Evolutionary conservation across 2,329 filamentous ascomycete genomes (phyloP).

Genomic region (Colletotrichum theobromicola): DNA sequence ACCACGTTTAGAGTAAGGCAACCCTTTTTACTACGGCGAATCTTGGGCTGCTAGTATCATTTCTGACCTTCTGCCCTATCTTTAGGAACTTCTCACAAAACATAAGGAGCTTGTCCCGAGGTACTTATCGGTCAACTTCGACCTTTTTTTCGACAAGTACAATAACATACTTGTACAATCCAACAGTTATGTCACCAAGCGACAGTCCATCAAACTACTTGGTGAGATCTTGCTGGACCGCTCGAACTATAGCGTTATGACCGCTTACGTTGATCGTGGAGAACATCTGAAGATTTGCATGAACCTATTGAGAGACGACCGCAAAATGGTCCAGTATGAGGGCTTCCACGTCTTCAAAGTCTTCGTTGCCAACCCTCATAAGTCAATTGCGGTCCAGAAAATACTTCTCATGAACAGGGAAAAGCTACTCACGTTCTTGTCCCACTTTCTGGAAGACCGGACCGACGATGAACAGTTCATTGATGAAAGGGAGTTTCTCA

Average conservation of each 20-base stretch:
- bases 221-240: constrained; percentile 94
- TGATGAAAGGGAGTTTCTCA: constrained; percentile 95
- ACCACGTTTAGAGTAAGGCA: constrained; percentile 86
- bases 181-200: constrained; percentile 95
- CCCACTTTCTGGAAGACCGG: constrained; percentile 90
- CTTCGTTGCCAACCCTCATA: constrained; percentile 98
- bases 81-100: constrained; percentile 87
- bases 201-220: constrained; percentile 96
- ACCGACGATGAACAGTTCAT: constrained; percentile 99
- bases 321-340: constrained; percentile 99
- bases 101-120: constrained; percentile 91
- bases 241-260: constrained; percentile 98
- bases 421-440: constrained; percentile 85
- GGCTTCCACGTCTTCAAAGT: constrained; percentile 99
- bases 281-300: constrained; percentile 98
- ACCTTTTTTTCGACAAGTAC: constrained; percentile 90
- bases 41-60: neutral
- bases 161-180: constrained; percentile 88
- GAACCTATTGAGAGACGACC: constrained; percentile 93
- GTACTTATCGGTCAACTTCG: constrained; percentile 89
- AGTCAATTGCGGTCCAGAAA: constrained; percentile 93
- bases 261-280: constrained; percentile 90
- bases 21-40: neutral
- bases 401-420: constrained; percentile 97
- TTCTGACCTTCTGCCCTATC: neutral